Base-by-base conservation (phyloP, 1,284 basidiomycete species). In the Acaromyces ingoldii region DNA sequence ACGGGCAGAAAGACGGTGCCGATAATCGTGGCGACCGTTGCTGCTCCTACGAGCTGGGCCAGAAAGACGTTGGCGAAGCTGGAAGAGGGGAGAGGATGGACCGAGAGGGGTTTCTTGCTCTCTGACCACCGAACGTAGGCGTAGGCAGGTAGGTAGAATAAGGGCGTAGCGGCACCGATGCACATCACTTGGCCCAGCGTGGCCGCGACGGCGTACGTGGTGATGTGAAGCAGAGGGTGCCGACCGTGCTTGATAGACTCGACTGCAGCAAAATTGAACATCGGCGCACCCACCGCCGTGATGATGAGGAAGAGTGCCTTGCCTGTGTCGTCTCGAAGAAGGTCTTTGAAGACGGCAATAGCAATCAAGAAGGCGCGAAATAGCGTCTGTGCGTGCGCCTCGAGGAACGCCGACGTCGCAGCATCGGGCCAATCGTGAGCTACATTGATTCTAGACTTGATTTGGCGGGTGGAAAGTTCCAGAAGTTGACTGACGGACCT, bases 61-160 rank as follows among this genome's bases (percentile, higher is more conserved):
- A 49, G 29, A 26, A 17, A 3, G 3, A 41, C 31, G 21, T n/a
- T 11, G 15, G 10, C 22, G 5, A 6, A 17, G 11, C 3, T 4
- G 13, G 48, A 33, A 15, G 48, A 42, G 26, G 48, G 48, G 11
- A 42, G 22, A 11, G 48, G 48, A 13, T 45, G 29, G 5, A 48
- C 37, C 9, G 30, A 10, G 2, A n/a, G 4, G 19, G 46, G 30
- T 36, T 22, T 26, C 4, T 43, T 43, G 15, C 11, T 7, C 36
- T 49, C 48, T 28, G 7, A 11, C 48, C 48, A 49, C 15, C 36
- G 22, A 11, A 19, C 26, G 24, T 49, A 49, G 10, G 48, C 48
- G 36, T 49, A 49, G 7, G 26, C 21, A 6, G 48, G 48, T 5
- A 31, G 31, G 15, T 28, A 26, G 22, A 49, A 11, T 4, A 42